Base-by-base conservation (phyloP, 1,284 basidiomycete species). In the Agroathelia rolfsii region DNA sequence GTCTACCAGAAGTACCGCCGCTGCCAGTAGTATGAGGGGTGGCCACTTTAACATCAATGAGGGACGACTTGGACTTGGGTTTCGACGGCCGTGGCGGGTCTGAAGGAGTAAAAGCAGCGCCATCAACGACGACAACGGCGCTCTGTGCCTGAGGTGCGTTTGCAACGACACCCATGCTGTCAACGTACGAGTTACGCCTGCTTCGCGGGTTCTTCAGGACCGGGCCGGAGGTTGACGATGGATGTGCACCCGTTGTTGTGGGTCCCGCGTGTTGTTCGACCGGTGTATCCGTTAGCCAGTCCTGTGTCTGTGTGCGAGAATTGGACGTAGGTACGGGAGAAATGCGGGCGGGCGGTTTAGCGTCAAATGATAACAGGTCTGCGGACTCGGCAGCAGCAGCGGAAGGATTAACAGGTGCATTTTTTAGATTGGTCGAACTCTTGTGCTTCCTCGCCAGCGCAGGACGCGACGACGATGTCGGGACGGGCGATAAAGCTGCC, bases 161-260 rank as follows among this genome's bases (percentile, higher is more conserved):
- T 16, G 72, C 52, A 24, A 53, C 51, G 20, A 71, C 47, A 21
- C 61, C 60, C 40, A 61, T 70, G 34, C 61, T 62, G 47, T 76
- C 66, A 30, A 81, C 67, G 34, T 68, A 65, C 3, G 78, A 81
- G 18, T 76, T 70, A 13, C 76, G 71, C 52, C 81, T 82, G 48
- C 73, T 72, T 10, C 76, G 77, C 17, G 76, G 76, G 15, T 76
- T 66, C 32, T 78, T 70, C 30, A 81, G 50, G 13, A 77, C 57
- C 3, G 75, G 68, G n/a, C n/a, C n/a, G n/a, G n/a, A n/a, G n/a
- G n/a, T n/a, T n/a, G n/a, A n/a, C n/a, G n/a, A n/a, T n/a, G n/a
- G n/a, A n/a, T n/a, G n/a, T n/a, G n/a, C n/a, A n/a, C n/a, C n/a
- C n/a, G n/a, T n/a, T n/a, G n/a, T n/a, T n/a, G n/a, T n/a, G n/a